Conservation (phyloP, 1,284 basidiomycete species). For the Paramarasmius palmivorus region DNA sequence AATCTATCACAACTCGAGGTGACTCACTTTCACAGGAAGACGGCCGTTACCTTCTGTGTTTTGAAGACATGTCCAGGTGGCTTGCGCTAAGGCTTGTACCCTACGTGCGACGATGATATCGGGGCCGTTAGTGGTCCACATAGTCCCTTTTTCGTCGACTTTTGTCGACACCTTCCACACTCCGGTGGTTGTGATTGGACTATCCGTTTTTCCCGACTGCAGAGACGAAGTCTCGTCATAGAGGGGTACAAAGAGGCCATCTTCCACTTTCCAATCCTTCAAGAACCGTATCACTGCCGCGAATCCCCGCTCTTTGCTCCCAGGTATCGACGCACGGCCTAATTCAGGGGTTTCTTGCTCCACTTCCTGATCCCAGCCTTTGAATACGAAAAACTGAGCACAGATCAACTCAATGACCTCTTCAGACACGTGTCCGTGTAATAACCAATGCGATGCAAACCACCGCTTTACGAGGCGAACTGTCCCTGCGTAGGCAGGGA, state of each 20-base stretch:
- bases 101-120: conserved; percentile 72
- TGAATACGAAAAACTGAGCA: conserved; percentile 61
- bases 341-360: conserved; percentile 28
- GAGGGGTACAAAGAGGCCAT: conserved; percentile 61
- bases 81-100: conserved; percentile 70
- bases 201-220: neutral
- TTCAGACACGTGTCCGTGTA: conserved; percentile 65
- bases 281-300: conserved; percentile 75
- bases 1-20: neutral
- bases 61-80: conserved; percentile 57
- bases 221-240: conserved; percentile 34
- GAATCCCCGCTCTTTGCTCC: conserved; percentile 82
- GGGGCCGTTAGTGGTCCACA: conserved; percentile 74
- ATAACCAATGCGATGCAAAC: conserved; percentile 89
- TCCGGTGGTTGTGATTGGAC: conserved; percentile 34
- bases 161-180: conserved; percentile 88
- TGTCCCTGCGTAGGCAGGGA: conserved; percentile 80
- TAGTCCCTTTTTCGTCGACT: conserved; percentile 69
- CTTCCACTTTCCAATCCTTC: conserved; percentile 84
- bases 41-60: conserved; percentile 42
- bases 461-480: conserved; percentile 91
- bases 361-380: conserved; percentile 31
- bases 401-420: conserved; percentile 88
- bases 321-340: conserved; percentile 45
- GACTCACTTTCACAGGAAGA: conserved; percentile 54